Evolutionary conservation across 129 eudicot genomes (phyloP).

Genomic region (Lactuca sativa): DNA sequence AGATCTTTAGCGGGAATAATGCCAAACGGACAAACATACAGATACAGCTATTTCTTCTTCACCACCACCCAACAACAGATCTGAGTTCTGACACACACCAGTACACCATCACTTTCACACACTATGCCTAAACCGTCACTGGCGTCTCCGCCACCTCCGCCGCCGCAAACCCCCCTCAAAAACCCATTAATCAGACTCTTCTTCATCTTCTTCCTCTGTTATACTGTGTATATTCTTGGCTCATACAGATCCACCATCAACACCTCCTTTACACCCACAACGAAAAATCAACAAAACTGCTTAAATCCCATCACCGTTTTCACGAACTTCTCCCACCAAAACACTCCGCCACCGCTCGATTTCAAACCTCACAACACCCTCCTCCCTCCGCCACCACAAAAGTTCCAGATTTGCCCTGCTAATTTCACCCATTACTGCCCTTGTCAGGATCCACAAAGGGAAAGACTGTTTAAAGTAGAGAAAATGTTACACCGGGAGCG

Average conservation of each 20-base stretch:
- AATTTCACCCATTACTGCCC: constrained; percentile 60
- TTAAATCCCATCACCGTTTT: neutral
- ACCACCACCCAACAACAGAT: constrained; percentile 33
- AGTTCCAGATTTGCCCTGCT: constrained; percentile 28
- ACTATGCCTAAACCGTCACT: constrained; percentile 29
- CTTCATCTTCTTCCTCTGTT: constrained; percentile 25
- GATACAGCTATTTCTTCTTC: constrained; percentile 24
- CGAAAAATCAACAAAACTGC: constrained; percentile 16
- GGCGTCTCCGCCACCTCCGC: constrained; percentile 14
- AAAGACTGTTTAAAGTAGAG: constrained; percentile 10
- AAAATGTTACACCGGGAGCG: constrained; percentile 38
- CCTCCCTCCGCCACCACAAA: constrained; percentile 8
- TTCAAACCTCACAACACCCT: constrained; percentile 34
- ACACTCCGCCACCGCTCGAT: constrained; percentile 25
- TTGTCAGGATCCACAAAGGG: constrained; percentile 43
- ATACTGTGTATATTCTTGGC: constrained; percentile 38
- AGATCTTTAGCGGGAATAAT: constrained; percentile 28
- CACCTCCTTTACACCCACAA: neutral
- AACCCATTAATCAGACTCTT: constrained; percentile 33
- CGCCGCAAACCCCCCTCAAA: constrained; percentile 22
- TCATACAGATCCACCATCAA: constrained; percentile 33
- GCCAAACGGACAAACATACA: constrained; percentile 21
- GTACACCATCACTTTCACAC: constrained; percentile 33
- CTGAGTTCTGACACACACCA: constrained; percentile 30
- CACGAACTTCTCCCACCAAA: constrained; percentile 6